Evolutionary conservation across 2,329 filamentous ascomycete species (phyloP), one percentile per base, ranked within the genome.

Genomic region (Bimuria novae-zelandiae): DNA sequence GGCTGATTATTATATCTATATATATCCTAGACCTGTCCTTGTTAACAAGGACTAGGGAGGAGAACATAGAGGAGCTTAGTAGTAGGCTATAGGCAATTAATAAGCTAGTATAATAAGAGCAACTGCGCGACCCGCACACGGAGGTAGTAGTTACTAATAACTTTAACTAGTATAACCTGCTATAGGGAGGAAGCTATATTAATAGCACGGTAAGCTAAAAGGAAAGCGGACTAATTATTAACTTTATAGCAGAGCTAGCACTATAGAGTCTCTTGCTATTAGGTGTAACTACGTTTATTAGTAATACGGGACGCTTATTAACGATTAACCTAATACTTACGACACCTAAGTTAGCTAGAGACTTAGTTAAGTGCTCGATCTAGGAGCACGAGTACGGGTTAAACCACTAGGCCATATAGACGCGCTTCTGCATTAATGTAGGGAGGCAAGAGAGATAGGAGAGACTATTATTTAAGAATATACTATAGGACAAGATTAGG

Each of bases 381-480:
- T n/a, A n/a, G n/a, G n/a, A n/a, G n/a, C n/a, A n/a, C n/a, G n/a
- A n/a, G n/a, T n/a, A n/a, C n/a, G n/a, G n/a, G n/a, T n/a, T n/a
- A n/a, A n/a, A n/a, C 49, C 51, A 59, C 39, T 35, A 41, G 30
- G 50, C 49, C 12, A 59, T 59, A 27, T n/a, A 44, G 30, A 59
- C 53, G 6, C n/a, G 41, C 56, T 56, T 59, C 25, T 17, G 47
- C 29, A 55, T 54, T 6, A 43, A 46, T n/a, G 36, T 56, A 25
- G 48, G 46, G 23, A n/a, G 36, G 45, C 14, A 46, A 37, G 51
- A 54, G 51, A 37, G 32, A 32, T 35, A 53, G 39, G 54, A 56
- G 51, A 46, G 56, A 39, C 54, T 56, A 32, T 32, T 59, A 27
- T 36, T 60, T 27, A 60, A 57, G 55, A 57, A 57, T 43, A 51